phyloP scores from a whole-genome alignment of 1,284 basidiomycete genomes.

The Farysia itapuensis region DNA sequence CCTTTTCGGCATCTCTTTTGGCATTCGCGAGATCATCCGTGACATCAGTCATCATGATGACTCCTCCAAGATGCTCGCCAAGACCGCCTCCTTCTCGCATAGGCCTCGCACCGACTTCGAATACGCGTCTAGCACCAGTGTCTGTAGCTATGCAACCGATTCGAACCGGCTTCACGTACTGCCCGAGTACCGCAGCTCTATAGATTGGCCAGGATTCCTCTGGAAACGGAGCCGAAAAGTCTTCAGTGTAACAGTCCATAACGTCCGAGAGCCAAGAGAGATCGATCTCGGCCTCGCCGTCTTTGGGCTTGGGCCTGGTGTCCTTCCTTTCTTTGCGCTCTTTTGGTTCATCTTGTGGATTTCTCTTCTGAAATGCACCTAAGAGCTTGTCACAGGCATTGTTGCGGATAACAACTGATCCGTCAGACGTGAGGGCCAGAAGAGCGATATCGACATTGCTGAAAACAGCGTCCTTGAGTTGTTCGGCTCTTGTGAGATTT shows the following conservation, averaged over 20 bases:
- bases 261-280: slow-evolving; percentile 46
- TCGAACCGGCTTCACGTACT: slow-evolving; percentile 25
- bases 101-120: slow-evolving; percentile 45
- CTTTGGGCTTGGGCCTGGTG: slow-evolving; percentile 8
- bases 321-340: no score
- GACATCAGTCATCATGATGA: slow-evolving; percentile 42
- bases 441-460: slow-evolving; percentile 43
- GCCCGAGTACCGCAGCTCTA: slow-evolving; percentile 41
- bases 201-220: slow-evolving; percentile 51
- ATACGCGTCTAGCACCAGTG: slow-evolving; percentile 28
- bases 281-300: slow-evolving; percentile 28
- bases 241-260: slow-evolving; percentile 50
- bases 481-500: slow-evolving; percentile 27
- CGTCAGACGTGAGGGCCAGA: slow-evolving; percentile 46
- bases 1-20: slow-evolving; percentile 31
- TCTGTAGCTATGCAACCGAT: slow-evolving; percentile 39
- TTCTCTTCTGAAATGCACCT: slow-evolving; percentile 31
- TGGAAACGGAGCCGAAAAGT: slow-evolving; percentile 42
- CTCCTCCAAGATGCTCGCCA: slow-evolving; percentile 50
- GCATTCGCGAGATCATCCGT: slow-evolving; percentile 22
- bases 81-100: slow-evolving; percentile 46
- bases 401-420: slow-evolving; percentile 43
- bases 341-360: slow-evolving; percentile 29
- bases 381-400: slow-evolving; percentile 49
- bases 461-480: slow-evolving; percentile 40